Evolutionary conservation across 441 rosid genomes (phyloP).

Genomic region (Adansonia gregorii): DNA sequence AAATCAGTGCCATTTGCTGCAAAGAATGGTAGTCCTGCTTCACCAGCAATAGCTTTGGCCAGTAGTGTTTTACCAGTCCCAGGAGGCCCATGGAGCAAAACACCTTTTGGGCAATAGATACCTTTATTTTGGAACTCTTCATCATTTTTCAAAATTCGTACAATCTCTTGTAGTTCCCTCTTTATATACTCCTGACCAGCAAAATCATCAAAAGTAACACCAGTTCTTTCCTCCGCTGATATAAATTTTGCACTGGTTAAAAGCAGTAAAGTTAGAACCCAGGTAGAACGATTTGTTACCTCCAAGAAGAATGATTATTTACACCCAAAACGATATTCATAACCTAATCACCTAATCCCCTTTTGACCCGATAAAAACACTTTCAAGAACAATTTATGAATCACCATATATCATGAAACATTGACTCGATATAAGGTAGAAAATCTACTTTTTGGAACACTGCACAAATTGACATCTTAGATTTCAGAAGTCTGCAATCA

Average conservation of each 20-base stretch:
- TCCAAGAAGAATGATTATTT: not conserved
- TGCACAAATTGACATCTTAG: conserved; percentile 11
- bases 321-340: not conserved
- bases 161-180: conserved; percentile 90
- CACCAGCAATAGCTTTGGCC: conserved; percentile 99
- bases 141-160: conserved; percentile 81
- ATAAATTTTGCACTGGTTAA: conserved; percentile 84
- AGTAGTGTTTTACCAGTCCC: conserved; percentile 97
- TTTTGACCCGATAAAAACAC: conserved; percentile 11
- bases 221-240: conserved; percentile 95
- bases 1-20: conserved; percentile 97
- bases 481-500: conserved; percentile 16
- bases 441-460: not conserved
- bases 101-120: conserved; percentile 97
- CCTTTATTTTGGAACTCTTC: conserved; percentile 93
- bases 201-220: conserved; percentile 94
- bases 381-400: not conserved
- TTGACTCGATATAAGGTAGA: not conserved
- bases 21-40: conserved; percentile 98
- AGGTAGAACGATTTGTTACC: conserved; percentile 10
- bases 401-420: conserved; percentile 3
- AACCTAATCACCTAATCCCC: conserved; percentile 19
- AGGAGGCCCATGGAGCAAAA: conserved; percentile 98
- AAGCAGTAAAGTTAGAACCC: conserved; percentile 32
- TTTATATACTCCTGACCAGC: conserved; percentile 99